A percentile compares a stretch with the other conserved stretches of the same genome.
Conservation (phyloP, 106 monocot genomes). For the Hemerocallis citrina region DNA sequence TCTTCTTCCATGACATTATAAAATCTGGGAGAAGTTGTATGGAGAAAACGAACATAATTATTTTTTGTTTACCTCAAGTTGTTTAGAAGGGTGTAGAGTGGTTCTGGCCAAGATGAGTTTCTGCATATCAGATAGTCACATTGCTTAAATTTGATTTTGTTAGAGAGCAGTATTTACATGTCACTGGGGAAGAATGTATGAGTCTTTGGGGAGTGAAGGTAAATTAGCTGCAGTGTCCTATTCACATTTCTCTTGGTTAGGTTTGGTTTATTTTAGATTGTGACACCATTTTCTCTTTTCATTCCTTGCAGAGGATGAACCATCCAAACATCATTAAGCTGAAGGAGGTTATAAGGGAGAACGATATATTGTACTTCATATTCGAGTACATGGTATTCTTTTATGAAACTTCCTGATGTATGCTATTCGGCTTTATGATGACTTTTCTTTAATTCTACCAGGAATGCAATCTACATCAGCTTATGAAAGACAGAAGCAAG, state of each 20-base stretch:
- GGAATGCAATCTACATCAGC: constrained; percentile 91
- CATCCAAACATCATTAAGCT: constrained; percentile 99
- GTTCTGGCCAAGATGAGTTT: background rate
- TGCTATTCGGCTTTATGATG: background rate
- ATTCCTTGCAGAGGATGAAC: constrained; percentile 88
- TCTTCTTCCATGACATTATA: background rate
- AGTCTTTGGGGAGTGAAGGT: constrained; percentile 99
- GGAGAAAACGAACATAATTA: background rate
- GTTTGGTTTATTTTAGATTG: no score
- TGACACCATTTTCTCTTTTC: background rate
- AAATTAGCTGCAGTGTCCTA: background rate
- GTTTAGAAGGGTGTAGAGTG: background rate
- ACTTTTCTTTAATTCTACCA: constrained; percentile 18
- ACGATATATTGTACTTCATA: constrained; percentile 73
- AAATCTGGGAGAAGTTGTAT: background rate
- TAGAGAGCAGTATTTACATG: background rate
- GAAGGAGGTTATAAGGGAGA: constrained; percentile 92
- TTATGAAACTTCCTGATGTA: background rate
- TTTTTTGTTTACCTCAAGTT: background rate
- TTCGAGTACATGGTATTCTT: constrained; percentile 93
- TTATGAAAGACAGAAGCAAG: constrained; percentile 77
- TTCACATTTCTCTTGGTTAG: background rate
- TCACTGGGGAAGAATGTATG: constrained; percentile 83
- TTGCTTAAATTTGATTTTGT: background rate
- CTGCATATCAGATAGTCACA: background rate